phyloP scores from a whole-genome alignment of 2,329 filamentous ascomycete genomes.

The Calonectria pseudoreteaudii region DNA sequence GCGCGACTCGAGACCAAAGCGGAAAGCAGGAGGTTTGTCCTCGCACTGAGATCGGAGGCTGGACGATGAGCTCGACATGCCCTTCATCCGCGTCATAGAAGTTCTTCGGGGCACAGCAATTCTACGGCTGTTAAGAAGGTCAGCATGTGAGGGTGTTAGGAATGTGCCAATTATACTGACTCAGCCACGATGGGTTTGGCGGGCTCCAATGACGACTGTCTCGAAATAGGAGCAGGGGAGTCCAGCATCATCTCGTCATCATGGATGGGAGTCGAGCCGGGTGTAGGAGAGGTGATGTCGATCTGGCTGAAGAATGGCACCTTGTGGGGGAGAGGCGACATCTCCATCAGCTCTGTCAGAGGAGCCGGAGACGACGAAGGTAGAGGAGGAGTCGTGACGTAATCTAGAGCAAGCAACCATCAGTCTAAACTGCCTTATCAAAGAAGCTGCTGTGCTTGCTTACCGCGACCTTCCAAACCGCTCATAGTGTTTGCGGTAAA shows the following conservation, averaged over 20 bases:
- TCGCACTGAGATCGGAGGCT: constrained; percentile 72
- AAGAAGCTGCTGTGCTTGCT: constrained; percentile 25
- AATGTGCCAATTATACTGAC: constrained; percentile 56
- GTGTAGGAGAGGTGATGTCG: constrained; percentile 79
- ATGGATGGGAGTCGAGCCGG: constrained; percentile 61
- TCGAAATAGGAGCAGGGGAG: constrained; percentile 64
- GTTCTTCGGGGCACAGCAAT: constrained; percentile 79
- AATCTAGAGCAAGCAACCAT: constrained; percentile 62
- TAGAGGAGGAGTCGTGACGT: constrained; percentile 85
- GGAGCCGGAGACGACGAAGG: constrained; percentile 84
- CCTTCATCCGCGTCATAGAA: constrained; percentile 80
- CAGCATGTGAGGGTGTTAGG: constrained; percentile 33
- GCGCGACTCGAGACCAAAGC: constrained; percentile 68
- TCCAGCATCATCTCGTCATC: constrained; percentile 66
- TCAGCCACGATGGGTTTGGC: constrained; percentile 63
- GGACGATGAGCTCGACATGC: constrained; percentile 75
- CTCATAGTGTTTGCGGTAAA: constrained; percentile 55
- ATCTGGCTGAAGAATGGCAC: constrained; percentile 73
- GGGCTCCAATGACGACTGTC: constrained; percentile 61
- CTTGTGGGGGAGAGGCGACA: constrained; percentile 94
- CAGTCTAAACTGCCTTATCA: constrained; percentile 33
- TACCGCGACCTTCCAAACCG: constrained; percentile 51
- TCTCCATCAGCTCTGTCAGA: constrained; percentile 85
- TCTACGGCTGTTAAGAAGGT: constrained; percentile 64
- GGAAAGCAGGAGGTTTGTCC: constrained; percentile 77